phyloP scores from a whole-genome alignment of 139 green algal species.

The Chlorella sp. region DNA sequence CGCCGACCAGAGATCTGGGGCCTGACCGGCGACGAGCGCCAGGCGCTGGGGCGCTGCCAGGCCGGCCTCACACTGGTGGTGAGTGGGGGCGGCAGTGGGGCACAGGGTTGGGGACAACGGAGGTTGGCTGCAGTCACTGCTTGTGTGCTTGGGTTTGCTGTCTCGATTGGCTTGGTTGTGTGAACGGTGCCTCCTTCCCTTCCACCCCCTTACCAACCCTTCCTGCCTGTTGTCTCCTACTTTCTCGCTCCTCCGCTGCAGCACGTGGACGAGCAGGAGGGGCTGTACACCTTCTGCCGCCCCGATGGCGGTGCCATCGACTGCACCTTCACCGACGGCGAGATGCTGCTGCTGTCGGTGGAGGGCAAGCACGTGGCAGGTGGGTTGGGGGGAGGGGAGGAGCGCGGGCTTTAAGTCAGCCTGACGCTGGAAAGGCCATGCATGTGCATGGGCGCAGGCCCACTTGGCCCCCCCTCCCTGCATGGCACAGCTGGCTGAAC shows the following conservation, averaged over 20 bases:
- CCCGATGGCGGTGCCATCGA: conserved; percentile 1
- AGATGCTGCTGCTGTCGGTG: conserved; percentile 74
- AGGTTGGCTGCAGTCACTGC: background rate
- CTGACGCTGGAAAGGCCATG: too few relatives aligned
- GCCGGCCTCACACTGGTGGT: conserved; percentile 42
- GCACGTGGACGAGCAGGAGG: conserved; percentile 29
- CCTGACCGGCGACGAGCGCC: conserved; percentile 61
- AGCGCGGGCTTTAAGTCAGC: background rate
- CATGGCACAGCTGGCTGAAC: too few relatives aligned
- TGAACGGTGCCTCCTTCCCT: too few relatives aligned
- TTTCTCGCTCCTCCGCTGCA: background rate
- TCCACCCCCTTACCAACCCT: too few relatives aligned
- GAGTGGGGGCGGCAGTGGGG: background rate
- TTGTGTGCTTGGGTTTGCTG: background rate
- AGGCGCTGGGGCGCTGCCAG: conserved; percentile 69
- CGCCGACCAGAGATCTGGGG: conserved; percentile 73
- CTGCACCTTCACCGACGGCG: conserved; percentile 56
- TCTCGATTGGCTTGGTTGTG: too few relatives aligned
- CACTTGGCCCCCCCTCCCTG: too few relatives aligned
- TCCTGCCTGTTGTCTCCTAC: too few relatives aligned
- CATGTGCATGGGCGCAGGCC: too few relatives aligned
- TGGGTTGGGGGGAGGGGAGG: background rate
- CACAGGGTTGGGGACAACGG: too few relatives aligned
- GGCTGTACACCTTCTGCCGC: conserved; percentile 37
- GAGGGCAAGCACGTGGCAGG: conserved; percentile 56